Percentiles rank a stretch among this genome's conserved stretches.
Conservation (phyloP, 192 early-diverging fungal genomes). For the Mortierella antarctica region DNA sequence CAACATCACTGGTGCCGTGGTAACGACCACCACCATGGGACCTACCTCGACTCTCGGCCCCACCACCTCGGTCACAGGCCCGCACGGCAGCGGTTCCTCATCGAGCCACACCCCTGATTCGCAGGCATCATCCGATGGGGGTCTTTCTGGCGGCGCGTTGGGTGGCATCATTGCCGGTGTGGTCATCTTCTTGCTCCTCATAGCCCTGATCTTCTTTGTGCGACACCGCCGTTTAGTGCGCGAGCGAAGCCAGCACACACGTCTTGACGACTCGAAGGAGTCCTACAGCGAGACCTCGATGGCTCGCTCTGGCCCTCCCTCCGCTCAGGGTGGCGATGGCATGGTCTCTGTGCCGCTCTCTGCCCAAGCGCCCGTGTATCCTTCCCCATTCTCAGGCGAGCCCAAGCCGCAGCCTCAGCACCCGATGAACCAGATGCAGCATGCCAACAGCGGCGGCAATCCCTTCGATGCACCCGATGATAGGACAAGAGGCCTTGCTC, state of each 20-base stretch:
- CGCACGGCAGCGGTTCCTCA: neutral
- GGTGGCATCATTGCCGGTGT: conserved; percentile 45
- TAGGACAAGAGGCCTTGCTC: neutral
- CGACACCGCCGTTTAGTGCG: conserved; percentile 32
- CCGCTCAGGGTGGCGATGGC: conserved; percentile 5
- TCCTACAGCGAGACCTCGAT: conserved; percentile 3
- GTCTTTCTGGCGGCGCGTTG: conserved; percentile 31
- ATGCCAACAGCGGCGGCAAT: conserved; percentile 23
- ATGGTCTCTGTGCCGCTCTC: conserved; percentile 17
- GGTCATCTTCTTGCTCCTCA: conserved; percentile 15
- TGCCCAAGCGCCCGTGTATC: neutral
- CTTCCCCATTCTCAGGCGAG: neutral
- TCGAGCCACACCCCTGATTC: neutral
- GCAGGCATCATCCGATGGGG: neutral
- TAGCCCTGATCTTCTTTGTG: conserved; percentile 40
- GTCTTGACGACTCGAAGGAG: conserved; percentile 36
- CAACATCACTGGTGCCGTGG: conserved; percentile 10
- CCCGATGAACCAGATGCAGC: conserved; percentile 29
- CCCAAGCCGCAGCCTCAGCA: conserved; percentile 5
- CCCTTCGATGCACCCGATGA: conserved; percentile 41
- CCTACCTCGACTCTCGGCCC: neutral
- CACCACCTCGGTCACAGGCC: neutral
- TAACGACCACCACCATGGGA: neutral
- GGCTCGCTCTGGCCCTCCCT: conserved; percentile 4
- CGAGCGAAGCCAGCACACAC: conserved; percentile 21